Base-by-base conservation (phyloP, 176 grass and related monocot species). In the Dendrocalamus sinicus region DNA sequence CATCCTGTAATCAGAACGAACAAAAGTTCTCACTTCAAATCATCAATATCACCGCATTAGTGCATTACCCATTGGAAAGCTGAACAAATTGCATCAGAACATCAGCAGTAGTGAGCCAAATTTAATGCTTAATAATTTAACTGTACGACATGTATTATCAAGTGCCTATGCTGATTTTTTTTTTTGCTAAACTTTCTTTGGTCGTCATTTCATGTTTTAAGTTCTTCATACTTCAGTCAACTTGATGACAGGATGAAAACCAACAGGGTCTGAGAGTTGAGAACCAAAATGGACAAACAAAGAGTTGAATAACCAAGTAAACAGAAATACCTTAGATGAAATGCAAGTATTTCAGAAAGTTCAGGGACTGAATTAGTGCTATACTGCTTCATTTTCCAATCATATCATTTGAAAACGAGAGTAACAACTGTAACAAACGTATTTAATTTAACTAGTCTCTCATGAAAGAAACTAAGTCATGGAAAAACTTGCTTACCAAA, bases 1-100 rank as follows among this genome's bases (percentile, higher is more conserved):
- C 87, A 91, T 91, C 87, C 80, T 91, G 89, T 88, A 88, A 79
- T 67, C 85, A 91, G 77, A 87, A 84, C 80, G 70, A 91, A 88
- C 76, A 84, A 84, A 87, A 84, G 44, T 68, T 45, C 32, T 91
- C 81, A 87, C 85, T 89, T 86, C 77, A 85, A 79, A 77, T 87
- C 52, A 84, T 87, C 75, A 67, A 87, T 78, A 67, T 80, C 67
- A 83, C 63, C 52, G 75, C 51, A 50, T 16, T 37, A 12, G 32
- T 35, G 32, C 32, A 35, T 35, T 35, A 35, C 59, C 59, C 40
- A 80, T 26, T 75, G 41, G 66, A 39, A 87, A 43, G 54, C 22
- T 12, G 26, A 37, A 50, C 37, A 80, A 63, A 74, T 75, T 75
- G 60, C 67, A 73, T 59, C n/a, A 75, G 17, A 80, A 43, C 61